Evolutionary conservation across 2,329 filamentous ascomycete species (phyloP).

Genomic region (Trichoderma simmonsii): DNA sequence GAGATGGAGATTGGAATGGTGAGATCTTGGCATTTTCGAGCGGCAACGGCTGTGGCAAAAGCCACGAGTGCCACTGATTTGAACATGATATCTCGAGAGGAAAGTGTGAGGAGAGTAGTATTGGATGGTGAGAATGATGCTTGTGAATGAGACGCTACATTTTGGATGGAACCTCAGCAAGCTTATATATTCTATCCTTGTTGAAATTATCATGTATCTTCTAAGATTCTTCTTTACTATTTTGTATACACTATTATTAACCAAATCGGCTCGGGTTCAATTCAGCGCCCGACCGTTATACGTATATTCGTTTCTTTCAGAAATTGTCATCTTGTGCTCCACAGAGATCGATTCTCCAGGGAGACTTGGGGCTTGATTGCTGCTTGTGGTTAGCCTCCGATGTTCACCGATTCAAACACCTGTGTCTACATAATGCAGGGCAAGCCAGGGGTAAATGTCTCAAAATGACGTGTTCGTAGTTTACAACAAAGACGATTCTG

Average conservation of each 20-base stretch:
- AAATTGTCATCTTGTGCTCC: background rate
- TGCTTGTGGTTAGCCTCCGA: background rate
- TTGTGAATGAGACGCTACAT: background rate
- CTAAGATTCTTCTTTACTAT: background rate
- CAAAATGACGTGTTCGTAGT: background rate
- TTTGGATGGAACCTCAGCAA: background rate
- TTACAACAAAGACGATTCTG: background rate
- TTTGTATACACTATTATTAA: background rate
- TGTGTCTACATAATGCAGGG: background rate
- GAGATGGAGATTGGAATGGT: constrained; percentile 55
- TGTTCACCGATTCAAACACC: background rate
- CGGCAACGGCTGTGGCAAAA: constrained; percentile 28
- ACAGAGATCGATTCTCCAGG: background rate
- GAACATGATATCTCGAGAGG: background rate
- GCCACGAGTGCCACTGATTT: constrained; percentile 4
- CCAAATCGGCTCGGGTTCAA: background rate
- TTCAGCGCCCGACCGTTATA: background rate
- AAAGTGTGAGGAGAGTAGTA: background rate
- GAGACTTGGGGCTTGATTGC: background rate
- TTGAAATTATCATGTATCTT: background rate
- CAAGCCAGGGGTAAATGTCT: background rate
- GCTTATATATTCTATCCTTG: background rate
- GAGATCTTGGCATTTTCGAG: constrained; percentile 45
- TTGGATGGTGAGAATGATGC: background rate
- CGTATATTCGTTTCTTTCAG: background rate